Evolutionary conservation across 352 stramenopile species (phyloP), one percentile per base, ranked within the genome.

Genomic region (Phytophthora megakarya): DNA sequence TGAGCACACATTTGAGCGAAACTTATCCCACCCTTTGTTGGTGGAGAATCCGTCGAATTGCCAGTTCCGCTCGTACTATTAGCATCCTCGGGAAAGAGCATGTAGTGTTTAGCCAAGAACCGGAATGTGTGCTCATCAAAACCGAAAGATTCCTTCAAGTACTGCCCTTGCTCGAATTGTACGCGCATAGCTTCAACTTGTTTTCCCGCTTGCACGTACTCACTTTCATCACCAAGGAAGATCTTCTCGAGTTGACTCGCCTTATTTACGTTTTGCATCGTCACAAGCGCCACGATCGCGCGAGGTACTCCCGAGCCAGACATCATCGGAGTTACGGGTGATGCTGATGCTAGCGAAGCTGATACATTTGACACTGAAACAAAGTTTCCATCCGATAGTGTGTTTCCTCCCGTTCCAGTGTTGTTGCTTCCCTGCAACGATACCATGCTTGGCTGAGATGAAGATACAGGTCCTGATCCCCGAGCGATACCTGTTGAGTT

Each of bases 111-210:
- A 16, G 88, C 86, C 2, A 96, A 66, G 25, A 95, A 96, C 0
- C 84, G 78, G 46, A 96, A 96, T 0, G 84, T 82, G 47, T 93
- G 72, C 64, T 95, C 84, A 53, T 96, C 85, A 60, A 96, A 96
- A 0, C 88, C 88, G 58, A 95, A 96, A 0, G 83, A 82, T 18
- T 91, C 84, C 44, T 87, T 89, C 25, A 95, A 70, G 15, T 91
- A 68, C n/a, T 78, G 64, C 0, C 78, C 72, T 59, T 92, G 70
- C 49, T 87, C 73, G 58, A 95, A 92, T 49, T 90, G 73, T 32
- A 78, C 66, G 3, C 86, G 76, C 78, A 92, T 81, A 1, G 53
- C 57, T 39, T 90, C 80, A 18, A 88, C 58, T 40, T 84, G 73
- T 15, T 86, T 72, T 38, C 81, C 74, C 5, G 75, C 81, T 28